Evolutionary conservation across 2,329 filamentous ascomycete species (phyloP).

Genomic region (Paramyrothecium sp.): DNA sequence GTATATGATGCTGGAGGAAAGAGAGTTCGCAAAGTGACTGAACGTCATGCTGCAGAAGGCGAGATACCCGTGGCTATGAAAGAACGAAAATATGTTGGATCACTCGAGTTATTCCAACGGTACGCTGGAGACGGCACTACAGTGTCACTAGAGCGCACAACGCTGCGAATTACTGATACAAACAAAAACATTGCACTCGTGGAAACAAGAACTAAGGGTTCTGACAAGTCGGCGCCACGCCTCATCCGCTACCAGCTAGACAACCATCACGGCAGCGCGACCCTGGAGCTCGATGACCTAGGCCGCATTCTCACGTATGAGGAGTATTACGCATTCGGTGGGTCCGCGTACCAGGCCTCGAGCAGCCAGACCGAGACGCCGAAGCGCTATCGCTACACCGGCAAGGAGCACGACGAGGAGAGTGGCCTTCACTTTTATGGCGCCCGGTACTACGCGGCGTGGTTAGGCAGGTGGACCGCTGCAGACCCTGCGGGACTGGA

Average conservation of each 20-base stretch:
- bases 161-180: not conserved
- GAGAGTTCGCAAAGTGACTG: not conserved
- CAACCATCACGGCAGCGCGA: too few relatives aligned
- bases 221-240: too few relatives aligned
- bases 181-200: not conserved
- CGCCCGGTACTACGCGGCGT: not conserved
- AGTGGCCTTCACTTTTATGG: not conserved
- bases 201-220: not conserved
- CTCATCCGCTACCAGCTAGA: not conserved
- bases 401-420: not conserved
- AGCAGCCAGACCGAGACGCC: not conserved
- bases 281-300: constrained; percentile 2
- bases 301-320: constrained; percentile 1
- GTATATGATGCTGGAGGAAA: not conserved
- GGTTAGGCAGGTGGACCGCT: not conserved
- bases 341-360: not conserved
- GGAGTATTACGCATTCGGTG: constrained; percentile 1
- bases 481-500: not conserved
- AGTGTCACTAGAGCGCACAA: not conserved
- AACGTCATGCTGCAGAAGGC: not conserved
- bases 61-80: not conserved
- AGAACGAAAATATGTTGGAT: not conserved
- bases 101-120: not conserved
- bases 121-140: not conserved
- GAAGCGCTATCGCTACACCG: not conserved